phyloP scores from a whole-genome alignment of 2,329 filamentous ascomycete species.

The Aspergillus cejpii region DNA sequence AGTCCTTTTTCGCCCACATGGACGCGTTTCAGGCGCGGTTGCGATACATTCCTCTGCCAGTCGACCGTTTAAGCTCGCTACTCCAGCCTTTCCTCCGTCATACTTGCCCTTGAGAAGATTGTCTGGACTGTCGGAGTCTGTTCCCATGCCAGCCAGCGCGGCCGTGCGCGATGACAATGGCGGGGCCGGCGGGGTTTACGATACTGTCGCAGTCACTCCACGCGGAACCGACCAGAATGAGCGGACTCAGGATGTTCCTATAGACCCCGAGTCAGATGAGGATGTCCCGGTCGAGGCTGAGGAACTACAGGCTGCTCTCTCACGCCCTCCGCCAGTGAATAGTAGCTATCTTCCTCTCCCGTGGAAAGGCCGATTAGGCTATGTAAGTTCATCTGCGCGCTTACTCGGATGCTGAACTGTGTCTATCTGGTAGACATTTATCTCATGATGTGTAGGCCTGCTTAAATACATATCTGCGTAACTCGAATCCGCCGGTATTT shows the following conservation, averaged over 20 bases:
- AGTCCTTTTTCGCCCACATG: background rate
- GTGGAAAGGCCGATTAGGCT: slow-evolving; percentile 84
- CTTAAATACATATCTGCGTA: slow-evolving; percentile 82
- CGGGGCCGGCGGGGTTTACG: background rate
- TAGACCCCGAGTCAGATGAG: slow-evolving; percentile 51
- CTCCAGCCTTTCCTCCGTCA: background rate
- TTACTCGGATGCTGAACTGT: background rate
- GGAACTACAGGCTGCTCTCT: slow-evolving; percentile 53
- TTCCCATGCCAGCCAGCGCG: background rate
- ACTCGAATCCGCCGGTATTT: slow-evolving; percentile 76
- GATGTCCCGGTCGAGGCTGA: slow-evolving; percentile 49
- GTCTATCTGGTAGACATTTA: background rate
- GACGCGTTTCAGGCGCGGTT: slow-evolving; percentile 1
- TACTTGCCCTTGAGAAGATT: slow-evolving; percentile 4
- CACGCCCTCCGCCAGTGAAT: slow-evolving; percentile 68
- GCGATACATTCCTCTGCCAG: slow-evolving; percentile 13
- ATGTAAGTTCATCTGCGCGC: slow-evolving; percentile 52
- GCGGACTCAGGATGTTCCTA: slow-evolving; percentile 15
- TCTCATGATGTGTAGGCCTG: slow-evolving; percentile 56
- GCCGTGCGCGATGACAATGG: background rate
- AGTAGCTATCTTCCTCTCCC: slow-evolving; percentile 77
- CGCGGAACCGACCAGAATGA: slow-evolving; percentile 9
- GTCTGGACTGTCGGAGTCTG: slow-evolving; percentile 1
- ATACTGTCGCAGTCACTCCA: background rate
- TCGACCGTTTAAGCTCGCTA: slow-evolving; percentile 10